These are phyloP conservation scores for Coemansia sp. DNA, from an alignment of 192 early-diverging fungal species.

Conservation along the genomic window DNA sequence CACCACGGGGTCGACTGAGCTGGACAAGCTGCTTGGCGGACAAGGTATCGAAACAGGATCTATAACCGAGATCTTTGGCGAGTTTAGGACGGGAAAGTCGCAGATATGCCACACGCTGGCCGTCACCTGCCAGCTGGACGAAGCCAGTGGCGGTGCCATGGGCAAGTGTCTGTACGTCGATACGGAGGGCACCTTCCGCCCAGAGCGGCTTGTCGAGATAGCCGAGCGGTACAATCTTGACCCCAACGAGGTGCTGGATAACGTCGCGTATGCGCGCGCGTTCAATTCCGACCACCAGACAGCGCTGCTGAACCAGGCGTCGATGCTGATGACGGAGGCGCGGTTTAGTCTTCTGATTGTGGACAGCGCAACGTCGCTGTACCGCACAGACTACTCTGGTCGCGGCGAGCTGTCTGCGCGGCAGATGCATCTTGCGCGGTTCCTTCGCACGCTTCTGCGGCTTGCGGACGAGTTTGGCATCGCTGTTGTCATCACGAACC, in stretches of 20 bases:
- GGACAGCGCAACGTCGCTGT: slow-evolving; percentile 89
- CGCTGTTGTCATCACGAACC: slow-evolving; percentile 97
- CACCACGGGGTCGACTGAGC: slow-evolving; percentile 85
- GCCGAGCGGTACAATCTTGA: slow-evolving; percentile 83
- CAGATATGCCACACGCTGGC: slow-evolving; percentile 95
- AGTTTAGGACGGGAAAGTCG: slow-evolving; percentile 97
- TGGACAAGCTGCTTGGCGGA: slow-evolving; percentile 91
- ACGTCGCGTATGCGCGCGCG: slow-evolving; percentile 91
- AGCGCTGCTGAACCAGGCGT: slow-evolving; percentile 78
- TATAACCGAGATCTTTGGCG: slow-evolving; percentile 98
- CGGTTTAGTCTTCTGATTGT: slow-evolving; percentile 86
- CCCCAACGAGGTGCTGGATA: slow-evolving; percentile 86
- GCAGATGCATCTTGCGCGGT: slow-evolving; percentile 92
- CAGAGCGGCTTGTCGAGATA: slow-evolving; percentile 80
- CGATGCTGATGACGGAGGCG: slow-evolving; percentile 87
- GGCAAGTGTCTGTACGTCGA: slow-evolving; percentile 97
- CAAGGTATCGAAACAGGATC: slow-evolving; percentile 92
- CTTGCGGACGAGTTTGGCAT: slow-evolving; percentile 98
- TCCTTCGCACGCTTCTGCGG: slow-evolving; percentile 79
- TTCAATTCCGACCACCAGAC: slow-evolving; percentile 97
- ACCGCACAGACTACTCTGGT: slow-evolving; percentile 95
- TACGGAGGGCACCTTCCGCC: slow-evolving; percentile 96
- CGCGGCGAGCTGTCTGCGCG: slow-evolving; percentile 93
- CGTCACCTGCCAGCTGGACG: slow-evolving; percentile 93
- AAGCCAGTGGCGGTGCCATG: slow-evolving; percentile 86